Evolutionary conservation across 208 protist species (phyloP), one percentile per base, ranked within the genome.

Genomic region (Plasmodiophora brassicae): DNA sequence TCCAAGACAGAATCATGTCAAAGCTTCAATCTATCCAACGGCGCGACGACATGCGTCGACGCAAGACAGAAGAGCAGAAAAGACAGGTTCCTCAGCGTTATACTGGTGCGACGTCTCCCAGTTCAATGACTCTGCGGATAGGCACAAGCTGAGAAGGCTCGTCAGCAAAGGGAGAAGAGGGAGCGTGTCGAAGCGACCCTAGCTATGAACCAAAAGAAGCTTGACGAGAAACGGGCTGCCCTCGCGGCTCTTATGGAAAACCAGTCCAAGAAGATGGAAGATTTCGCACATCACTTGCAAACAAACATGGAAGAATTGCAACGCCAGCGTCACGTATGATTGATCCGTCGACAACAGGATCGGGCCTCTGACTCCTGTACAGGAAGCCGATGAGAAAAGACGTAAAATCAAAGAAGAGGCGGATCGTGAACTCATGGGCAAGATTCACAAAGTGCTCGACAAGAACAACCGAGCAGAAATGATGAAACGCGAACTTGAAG

Each of bases 31-130:
- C n/a, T 5, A 38, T 78, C 10, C 65, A 78, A 38, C 65, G 5
- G 20, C 5, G 65, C 32, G 65, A 78, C n/a, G 65, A 78, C 20
- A 78, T 78, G 65, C 5, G 65, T 14, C 32, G 65, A 32, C 32
- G n/a, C 10, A 78, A 78, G 41, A 78, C 65, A 8, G 65, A 78
- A 78, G 65, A 78, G 65, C 65, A 78, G n/a, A 78, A 78, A 38
- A 78, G 41, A 78, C 32, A 44, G 65, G 65, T 78, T 14, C 10
- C 14, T 44, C 5, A 38, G 14, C 10, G 65, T 78, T 5, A 28
- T 57, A 57, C 25, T 36, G 65, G 41, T 32, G n/a, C 5, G 32
- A 38, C 41, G 5, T n/a, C n/a, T 36, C 41, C 32, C 32, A 5
- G 14, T 8, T 78, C 65, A 5, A 14, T 44, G 41, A 5, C 32